Percentiles rank a stretch among this genome's conserved stretches.
These are phyloP conservation scores for Zostera marina DNA, from an alignment of 116 monocot genomes.

Conservation along the genomic window DNA sequence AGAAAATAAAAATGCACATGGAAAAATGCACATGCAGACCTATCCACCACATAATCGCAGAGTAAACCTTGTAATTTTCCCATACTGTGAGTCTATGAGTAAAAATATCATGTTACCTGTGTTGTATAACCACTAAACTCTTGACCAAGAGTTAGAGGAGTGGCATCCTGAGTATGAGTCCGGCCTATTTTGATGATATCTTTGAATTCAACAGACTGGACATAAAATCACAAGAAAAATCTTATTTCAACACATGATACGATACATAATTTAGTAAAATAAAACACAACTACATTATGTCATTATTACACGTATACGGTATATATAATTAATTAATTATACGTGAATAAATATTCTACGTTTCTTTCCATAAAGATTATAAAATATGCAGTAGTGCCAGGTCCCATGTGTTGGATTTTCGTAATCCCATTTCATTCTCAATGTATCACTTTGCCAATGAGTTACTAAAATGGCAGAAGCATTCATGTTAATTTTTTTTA, in stretches of 20 bases:
- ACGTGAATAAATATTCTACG: not conserved
- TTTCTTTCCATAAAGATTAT: not conserved
- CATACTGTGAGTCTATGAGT: slow-evolving; percentile 2
- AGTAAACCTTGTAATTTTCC: too few species aligned
- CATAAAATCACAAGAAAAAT: not conserved
- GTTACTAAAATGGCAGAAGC: too few species aligned
- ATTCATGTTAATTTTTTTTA: too few species aligned
- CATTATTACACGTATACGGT: not conserved
- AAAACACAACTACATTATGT: too few species aligned
- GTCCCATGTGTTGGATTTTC: not conserved
- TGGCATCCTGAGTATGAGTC: slow-evolving; percentile 97
- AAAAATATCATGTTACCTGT: slow-evolving; percentile 34
- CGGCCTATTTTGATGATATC: slow-evolving; percentile 97
- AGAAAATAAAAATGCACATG: too few species aligned
- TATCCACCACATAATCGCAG: too few species aligned
- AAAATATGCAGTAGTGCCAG: too few species aligned
- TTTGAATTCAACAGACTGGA: slow-evolving; percentile 79
- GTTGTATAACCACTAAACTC: slow-evolving; percentile 95
- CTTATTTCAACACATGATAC: not conserved
- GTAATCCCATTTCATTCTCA: slow-evolving; percentile 1
- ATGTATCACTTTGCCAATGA: not conserved
- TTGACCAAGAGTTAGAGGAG: slow-evolving; percentile 96
- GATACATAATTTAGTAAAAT: too few species aligned
- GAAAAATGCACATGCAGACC: too few species aligned
- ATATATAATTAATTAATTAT: too few species aligned